Evolutionary conservation across 225 moss, liverwort and hornwort species (phyloP).

Genomic region (Bryoerythrophyllum caledonicum): DNA sequence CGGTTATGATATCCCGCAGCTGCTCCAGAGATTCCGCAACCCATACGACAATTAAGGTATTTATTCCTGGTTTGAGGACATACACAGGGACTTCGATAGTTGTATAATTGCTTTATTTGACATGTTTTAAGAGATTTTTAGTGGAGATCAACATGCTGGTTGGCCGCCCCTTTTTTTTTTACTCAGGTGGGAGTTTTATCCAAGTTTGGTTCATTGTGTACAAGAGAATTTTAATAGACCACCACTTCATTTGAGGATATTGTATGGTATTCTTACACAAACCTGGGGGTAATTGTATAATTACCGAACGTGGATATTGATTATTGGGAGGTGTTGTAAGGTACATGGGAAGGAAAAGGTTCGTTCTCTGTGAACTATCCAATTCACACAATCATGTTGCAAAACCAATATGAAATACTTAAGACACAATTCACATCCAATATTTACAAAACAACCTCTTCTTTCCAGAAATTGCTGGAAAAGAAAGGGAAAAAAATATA

Average conservation of each 20-base stretch:
- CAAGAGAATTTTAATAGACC: background rate
- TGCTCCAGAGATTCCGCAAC: slow-evolving; percentile 86
- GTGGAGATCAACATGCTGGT: slow-evolving; percentile 7
- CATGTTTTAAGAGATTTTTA: background rate
- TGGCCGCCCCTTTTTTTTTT: background rate
- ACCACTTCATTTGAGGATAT: background rate
- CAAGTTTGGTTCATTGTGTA: background rate
- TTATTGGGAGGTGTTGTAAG: background rate
- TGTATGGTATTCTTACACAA: too few relatives aligned
- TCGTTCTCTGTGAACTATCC: background rate
- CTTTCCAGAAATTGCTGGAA: background rate
- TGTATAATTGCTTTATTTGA: background rate
- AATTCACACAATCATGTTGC: background rate
- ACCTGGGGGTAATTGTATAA: background rate
- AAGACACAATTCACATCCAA: too few relatives aligned
- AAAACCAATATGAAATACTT: too few relatives aligned
- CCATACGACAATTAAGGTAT: slow-evolving; percentile 63
- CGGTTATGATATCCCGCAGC: slow-evolving; percentile 90
- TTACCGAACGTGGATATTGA: background rate
- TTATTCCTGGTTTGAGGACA: slow-evolving; percentile 4
- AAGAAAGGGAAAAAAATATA: background rate
- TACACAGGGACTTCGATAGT: background rate
- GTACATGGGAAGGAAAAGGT: background rate
- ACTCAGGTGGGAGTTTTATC: background rate
- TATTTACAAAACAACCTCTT: background rate